Evolutionary conservation across 495 filamentous ascomycete genomes (phyloP).

Genomic region (Xylaria acuta): DNA sequence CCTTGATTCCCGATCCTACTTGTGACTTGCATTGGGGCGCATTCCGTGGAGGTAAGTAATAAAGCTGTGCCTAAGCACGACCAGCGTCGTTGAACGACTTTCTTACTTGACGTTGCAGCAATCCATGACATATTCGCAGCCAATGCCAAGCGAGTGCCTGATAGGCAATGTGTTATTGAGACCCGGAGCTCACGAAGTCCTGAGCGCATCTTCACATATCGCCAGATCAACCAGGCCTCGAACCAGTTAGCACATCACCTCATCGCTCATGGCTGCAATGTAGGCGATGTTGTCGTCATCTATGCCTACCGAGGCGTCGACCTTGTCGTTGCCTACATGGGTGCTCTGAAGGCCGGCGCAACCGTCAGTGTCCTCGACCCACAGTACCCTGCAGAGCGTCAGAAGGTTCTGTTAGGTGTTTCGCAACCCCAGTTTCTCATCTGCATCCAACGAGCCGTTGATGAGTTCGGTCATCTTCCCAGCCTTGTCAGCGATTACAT

Average conservation of each 20-base stretch:
- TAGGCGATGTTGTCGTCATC: constrained; percentile 91
- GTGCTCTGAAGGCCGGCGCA: constrained; percentile 65
- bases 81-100: too few relatives aligned
- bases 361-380: constrained; percentile 89
- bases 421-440: constrained; percentile 79
- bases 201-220: constrained; percentile 78
- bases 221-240: constrained; percentile 84
- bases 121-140: too few relatives aligned
- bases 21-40: too few relatives aligned
- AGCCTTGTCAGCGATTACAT: constrained; percentile 76
- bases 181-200: constrained; percentile 69
- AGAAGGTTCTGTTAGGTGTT: constrained; percentile 86
- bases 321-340: constrained; percentile 69
- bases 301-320: constrained; percentile 84
- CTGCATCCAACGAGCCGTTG: constrained; percentile 75
- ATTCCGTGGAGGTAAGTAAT: too few relatives aligned
- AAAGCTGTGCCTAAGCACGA: too few relatives aligned
- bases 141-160: constrained; percentile 47
- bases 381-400: constrained; percentile 85
- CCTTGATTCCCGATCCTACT: too few relatives aligned
- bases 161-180: constrained; percentile 41
- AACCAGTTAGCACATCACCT: constrained; percentile 82
- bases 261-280: constrained; percentile 69
- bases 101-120: too few relatives aligned
- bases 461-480: constrained; percentile 73